Evolutionary conservation across 176 grass and related monocot genomes (phyloP).

Genomic region (Oryza officinalis): DNA sequence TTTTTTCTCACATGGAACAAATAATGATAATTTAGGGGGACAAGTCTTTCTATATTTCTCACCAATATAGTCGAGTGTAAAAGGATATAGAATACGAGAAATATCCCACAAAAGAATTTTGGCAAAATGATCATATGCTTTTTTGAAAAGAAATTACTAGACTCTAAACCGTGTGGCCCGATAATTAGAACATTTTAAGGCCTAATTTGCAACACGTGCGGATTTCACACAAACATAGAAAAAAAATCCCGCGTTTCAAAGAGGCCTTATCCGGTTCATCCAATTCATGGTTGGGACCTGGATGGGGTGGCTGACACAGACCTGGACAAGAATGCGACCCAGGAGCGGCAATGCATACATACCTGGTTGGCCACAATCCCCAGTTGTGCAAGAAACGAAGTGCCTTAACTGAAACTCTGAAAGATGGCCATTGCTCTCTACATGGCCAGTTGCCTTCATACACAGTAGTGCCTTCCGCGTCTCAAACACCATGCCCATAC

Average conservation of each 20-base stretch:
- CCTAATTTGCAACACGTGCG: too few species aligned
- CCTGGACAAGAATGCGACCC: neutral
- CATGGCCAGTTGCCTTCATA: neutral
- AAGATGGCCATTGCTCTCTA: neutral
- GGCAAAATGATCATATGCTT: neutral
- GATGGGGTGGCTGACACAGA: neutral
- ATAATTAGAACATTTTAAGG: neutral
- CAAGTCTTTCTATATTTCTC: too few species aligned
- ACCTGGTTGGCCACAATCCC: neutral
- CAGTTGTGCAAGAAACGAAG: conserved; percentile 26
- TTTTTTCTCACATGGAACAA: neutral
- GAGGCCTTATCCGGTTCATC: neutral
- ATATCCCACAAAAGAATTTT: neutral
- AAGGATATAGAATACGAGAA: neutral
- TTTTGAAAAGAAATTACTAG: neutral
- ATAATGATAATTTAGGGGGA: neutral
- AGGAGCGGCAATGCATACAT: neutral
- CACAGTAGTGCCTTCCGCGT: neutral
- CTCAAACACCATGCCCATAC: neutral
- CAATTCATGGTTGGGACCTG: neutral
- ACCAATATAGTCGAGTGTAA: too few species aligned
- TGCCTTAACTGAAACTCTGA: conserved; percentile 1
- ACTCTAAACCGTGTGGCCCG: neutral
- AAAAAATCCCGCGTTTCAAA: neutral
- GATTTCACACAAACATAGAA: neutral